A percentile compares a stretch with the other conserved stretches of the same genome.
Evolutionary conservation across 495 filamentous ascomycete species (phyloP).

Genomic region (Penicillium cataractarum): DNA sequence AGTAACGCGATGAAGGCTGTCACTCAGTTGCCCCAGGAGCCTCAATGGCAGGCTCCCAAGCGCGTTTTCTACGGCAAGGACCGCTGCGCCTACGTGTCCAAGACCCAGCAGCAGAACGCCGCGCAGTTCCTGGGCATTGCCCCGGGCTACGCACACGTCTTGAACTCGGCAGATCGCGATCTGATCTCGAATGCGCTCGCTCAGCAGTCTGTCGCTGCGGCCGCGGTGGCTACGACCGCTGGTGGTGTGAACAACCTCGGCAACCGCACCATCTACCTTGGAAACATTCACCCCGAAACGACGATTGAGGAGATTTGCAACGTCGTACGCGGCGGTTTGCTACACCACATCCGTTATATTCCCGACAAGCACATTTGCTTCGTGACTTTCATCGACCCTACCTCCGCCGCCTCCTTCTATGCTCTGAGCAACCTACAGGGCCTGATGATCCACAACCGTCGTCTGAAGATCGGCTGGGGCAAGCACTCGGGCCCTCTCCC

Average conservation of each 20-base stretch:
- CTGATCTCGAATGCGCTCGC: slow-evolving; percentile 94
- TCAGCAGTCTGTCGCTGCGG: slow-evolving; percentile 95
- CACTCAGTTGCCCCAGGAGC: slow-evolving; percentile 90
- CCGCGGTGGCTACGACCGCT: slow-evolving; percentile 93
- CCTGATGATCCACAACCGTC: slow-evolving; percentile 97
- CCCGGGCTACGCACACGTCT: slow-evolving; percentile 94
- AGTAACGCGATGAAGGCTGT: slow-evolving; percentile 99
- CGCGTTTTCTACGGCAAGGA: slow-evolving; percentile 99
- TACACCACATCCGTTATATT: slow-evolving; percentile 98
- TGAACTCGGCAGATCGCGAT: slow-evolving; percentile 93
- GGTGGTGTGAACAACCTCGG: slow-evolving; percentile 96
- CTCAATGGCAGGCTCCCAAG: slow-evolving; percentile 93
- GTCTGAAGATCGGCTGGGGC: slow-evolving; percentile 98
- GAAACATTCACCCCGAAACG: slow-evolving; percentile 98
- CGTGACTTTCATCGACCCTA: slow-evolving; percentile 98
- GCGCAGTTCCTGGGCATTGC: slow-evolving; percentile 98
- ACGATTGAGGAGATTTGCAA: slow-evolving; percentile 99
- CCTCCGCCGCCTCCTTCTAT: slow-evolving; percentile 96
- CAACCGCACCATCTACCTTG: slow-evolving; percentile 96
- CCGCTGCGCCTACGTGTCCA: slow-evolving; percentile 96
- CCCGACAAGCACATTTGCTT: slow-evolving; percentile 99
- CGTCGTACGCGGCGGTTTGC: slow-evolving; percentile 86
- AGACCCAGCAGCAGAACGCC: slow-evolving; percentile 99
- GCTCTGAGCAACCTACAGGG: slow-evolving; percentile 96
- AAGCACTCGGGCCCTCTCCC: slow-evolving; percentile 98